These are phyloP conservation scores for Westerdykella aurantiaca DNA, from an alignment of 2,329 filamentous ascomycete genomes.

Conservation along the genomic window DNA sequence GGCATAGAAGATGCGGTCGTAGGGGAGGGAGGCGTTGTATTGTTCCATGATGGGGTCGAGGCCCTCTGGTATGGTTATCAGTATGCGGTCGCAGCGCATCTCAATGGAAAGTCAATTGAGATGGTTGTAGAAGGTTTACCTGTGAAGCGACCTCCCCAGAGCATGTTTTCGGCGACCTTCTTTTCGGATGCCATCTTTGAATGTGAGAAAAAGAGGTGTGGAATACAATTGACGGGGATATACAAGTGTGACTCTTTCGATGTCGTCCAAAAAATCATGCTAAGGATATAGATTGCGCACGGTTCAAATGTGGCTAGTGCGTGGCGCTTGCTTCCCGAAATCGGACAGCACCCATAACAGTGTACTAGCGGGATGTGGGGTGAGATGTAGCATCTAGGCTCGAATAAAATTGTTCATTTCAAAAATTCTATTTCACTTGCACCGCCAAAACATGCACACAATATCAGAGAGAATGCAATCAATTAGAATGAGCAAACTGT, in stretches of 20 bases:
- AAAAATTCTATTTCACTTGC: too few species aligned
- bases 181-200: conserved; percentile 29
- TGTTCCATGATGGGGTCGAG: conserved; percentile 80
- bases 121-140: conserved; percentile 11
- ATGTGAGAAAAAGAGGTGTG: neutral
- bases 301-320: conserved; percentile 2
- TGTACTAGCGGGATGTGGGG: too few species aligned
- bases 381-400: too few species aligned
- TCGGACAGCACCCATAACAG: neutral
- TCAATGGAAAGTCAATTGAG: conserved; percentile 4
- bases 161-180: conserved; percentile 36
- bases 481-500: too few species aligned
- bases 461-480: too few species aligned
- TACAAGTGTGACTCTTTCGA: conserved; percentile 18
- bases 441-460: too few species aligned
- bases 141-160: conserved; percentile 36
- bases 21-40: conserved; percentile 77
- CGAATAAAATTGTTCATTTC: too few species aligned
- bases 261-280: conserved; percentile 17
- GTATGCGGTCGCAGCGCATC: neutral
- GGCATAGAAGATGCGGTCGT: conserved; percentile 70
- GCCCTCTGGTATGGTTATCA: conserved; percentile 50
- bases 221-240: conserved; percentile 1
- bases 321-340: conserved; percentile 2
- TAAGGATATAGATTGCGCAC: conserved; percentile 15